Base-by-base conservation (phyloP, 2,329 filamentous ascomycete genomes). In the Arthrobotrys entomopaga region DNA sequence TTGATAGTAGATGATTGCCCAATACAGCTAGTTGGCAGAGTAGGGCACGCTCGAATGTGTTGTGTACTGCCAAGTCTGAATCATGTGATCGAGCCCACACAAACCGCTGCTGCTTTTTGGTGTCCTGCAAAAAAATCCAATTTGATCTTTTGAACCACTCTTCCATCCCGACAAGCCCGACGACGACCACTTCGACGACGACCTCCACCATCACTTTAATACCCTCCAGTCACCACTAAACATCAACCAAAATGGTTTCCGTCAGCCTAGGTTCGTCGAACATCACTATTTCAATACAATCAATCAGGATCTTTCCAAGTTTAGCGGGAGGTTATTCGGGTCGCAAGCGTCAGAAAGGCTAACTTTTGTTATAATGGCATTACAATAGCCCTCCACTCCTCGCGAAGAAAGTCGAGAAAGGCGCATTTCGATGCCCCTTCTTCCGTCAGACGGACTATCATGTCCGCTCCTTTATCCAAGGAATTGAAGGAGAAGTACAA, bases 401-500 rank as follows among this genome's bases (percentile, higher is more conserved):
- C 93, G 83, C 90, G 94, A 86, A 91, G 94, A 87, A 99, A 99
- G 92, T 95, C 92, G 86, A 92, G 95, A 86, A 97, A 97, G 88
- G 91, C 92, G 83, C 94, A 99, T 89, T 99, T 96, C 89, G 87
- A 88, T 84, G 95, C 95, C 80, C 93, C 93, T 80, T 97, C 93
- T 84, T 93, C 91, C 87, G 88, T 92, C 83, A 93, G 95, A 85
- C 92, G 95, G 83, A 88, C 90, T 81, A 97, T 97, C 87, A 97
- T 99, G 93, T 94, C 91, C 87, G 93, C 95, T 80, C 91, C 92
- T 81, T 88, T 97, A 80, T 91, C 88, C 87, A 96, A 97, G 88
- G 95, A 99, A 87, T 89, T 99, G 83, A 90, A 93, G 83, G 93
- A 97, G 86, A 95, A 99, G 90, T 91, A 99, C 91, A 96, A 96